Percentiles rank a stretch among this genome's conserved stretches.
These are phyloP conservation scores for Xylogone sp. DNA, from an alignment of 2,329 filamentous ascomycete species.

Conservation along the genomic window DNA sequence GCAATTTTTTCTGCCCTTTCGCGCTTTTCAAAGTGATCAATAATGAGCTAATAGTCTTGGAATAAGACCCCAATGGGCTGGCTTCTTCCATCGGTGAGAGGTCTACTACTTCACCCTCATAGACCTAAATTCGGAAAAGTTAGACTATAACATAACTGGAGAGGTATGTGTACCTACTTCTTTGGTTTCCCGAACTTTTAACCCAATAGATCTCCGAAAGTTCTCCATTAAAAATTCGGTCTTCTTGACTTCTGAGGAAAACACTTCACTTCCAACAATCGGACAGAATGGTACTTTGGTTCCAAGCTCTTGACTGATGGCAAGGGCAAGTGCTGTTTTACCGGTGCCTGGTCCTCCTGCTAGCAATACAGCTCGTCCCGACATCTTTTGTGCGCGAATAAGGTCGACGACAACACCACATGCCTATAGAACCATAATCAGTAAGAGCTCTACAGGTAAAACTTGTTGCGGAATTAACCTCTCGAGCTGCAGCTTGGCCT, in stretches of 20 bases:
- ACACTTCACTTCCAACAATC: slow-evolving; percentile 96
- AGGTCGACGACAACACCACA: slow-evolving; percentile 95
- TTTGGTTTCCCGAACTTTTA: slow-evolving; percentile 97
- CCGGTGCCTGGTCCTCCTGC: slow-evolving; percentile 94
- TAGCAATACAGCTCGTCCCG: slow-evolving; percentile 86
- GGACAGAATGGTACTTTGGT: slow-evolving; percentile 98
- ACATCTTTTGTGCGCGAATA: slow-evolving; percentile 96
- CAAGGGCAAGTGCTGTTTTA: slow-evolving; percentile 93
- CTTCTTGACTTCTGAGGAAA: slow-evolving; percentile 98
- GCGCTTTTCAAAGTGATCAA: slow-evolving; percentile 93
- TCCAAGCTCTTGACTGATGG: slow-evolving; percentile 93
- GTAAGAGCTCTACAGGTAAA: slow-evolving; percentile 71
- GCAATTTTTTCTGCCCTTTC: slow-evolving; percentile 95
- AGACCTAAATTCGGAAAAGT: too few relatives aligned
- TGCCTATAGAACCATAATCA: slow-evolving; percentile 71
- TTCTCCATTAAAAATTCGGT: slow-evolving; percentile 99
- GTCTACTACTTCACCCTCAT: slow-evolving; percentile 97
- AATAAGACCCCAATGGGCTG: slow-evolving; percentile 94
- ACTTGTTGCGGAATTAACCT: slow-evolving; percentile 51
- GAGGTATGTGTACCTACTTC: too few relatives aligned
- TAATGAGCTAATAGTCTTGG: slow-evolving; percentile 94
- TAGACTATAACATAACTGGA: too few relatives aligned
- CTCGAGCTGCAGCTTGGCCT: slow-evolving; percentile 81
- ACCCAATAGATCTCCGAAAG: slow-evolving; percentile 91
- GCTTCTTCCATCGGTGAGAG: slow-evolving; percentile 96